phyloP scores from a whole-genome alignment of 345 rosid species.

The Euphorbia tirucalli region DNA sequence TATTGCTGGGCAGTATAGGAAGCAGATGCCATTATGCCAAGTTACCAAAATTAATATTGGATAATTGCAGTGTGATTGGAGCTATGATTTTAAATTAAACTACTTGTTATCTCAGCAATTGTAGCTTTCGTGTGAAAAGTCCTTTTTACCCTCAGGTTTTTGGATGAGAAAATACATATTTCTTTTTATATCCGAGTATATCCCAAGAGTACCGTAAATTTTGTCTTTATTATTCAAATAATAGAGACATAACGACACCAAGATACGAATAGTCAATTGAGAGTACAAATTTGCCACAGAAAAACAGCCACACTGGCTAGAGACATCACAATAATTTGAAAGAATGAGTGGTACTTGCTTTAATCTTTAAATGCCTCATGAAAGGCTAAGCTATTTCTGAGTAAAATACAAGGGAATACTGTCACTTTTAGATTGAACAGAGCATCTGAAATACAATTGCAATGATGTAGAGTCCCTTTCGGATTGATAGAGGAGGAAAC shows the following conservation, averaged over 20 bases:
- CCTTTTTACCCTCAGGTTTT: too few species aligned
- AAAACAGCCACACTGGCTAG: neutral
- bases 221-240: too few species aligned
- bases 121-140: neutral
- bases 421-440: neutral
- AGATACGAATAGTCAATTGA: neutral
- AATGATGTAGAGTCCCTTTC: neutral
- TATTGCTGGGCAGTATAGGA: constrained; percentile 3
- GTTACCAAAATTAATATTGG: neutral
- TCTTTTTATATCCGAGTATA: too few species aligned
- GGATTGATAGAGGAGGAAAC: neutral
- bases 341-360: neutral
- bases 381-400: neutral
- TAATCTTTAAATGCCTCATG: neutral
- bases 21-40: neutral
- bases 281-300: neutral
- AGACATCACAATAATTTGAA: neutral
- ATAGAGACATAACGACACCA: neutral
- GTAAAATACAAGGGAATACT: neutral
- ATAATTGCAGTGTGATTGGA: neutral
- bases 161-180: too few species aligned
- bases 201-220: too few species aligned
- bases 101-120: neutral
- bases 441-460: constrained; percentile 4
- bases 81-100: neutral